Conservation (phyloP, 148 eudicot species). For the Fagopyrum esculentum region DNA sequence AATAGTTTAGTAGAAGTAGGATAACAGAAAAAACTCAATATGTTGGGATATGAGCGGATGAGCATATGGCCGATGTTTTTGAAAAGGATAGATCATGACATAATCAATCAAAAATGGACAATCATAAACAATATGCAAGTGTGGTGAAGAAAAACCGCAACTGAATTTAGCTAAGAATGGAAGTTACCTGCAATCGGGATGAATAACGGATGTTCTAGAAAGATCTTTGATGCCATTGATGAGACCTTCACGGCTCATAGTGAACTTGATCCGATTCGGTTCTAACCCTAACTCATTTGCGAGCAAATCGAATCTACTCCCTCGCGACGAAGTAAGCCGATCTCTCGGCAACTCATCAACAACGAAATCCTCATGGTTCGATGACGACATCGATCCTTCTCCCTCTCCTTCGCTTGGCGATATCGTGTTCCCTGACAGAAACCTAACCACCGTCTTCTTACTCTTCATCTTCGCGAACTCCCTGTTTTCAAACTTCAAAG, state of each 20-base stretch:
- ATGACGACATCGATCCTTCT: constrained; percentile 20
- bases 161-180: background rate
- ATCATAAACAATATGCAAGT: background rate
- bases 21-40: no score
- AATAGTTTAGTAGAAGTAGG: no score
- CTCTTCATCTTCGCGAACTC: constrained; percentile 22
- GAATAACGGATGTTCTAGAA: constrained; percentile 35
- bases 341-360: constrained; percentile 41
- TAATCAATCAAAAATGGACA: background rate
- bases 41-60: background rate
- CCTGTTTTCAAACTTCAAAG: background rate
- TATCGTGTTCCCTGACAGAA: constrained; percentile 21
- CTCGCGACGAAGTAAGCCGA: constrained; percentile 29
- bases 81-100: background rate
- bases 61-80: background rate
- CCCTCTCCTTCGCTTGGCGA: constrained; percentile 7
- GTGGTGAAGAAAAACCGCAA: background rate
- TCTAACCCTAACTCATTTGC: constrained; percentile 36
- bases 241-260: constrained; percentile 31
- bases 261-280: constrained; percentile 21
- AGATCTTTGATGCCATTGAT: constrained; percentile 43
- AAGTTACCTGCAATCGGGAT: constrained; percentile 61
- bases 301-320: constrained; percentile 37
- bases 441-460: constrained; percentile 21
- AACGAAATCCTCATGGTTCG: constrained; percentile 27